Evolutionary conservation across 176 grass and related monocot species (phyloP).

Genomic region (Cenchrus americanus): DNA sequence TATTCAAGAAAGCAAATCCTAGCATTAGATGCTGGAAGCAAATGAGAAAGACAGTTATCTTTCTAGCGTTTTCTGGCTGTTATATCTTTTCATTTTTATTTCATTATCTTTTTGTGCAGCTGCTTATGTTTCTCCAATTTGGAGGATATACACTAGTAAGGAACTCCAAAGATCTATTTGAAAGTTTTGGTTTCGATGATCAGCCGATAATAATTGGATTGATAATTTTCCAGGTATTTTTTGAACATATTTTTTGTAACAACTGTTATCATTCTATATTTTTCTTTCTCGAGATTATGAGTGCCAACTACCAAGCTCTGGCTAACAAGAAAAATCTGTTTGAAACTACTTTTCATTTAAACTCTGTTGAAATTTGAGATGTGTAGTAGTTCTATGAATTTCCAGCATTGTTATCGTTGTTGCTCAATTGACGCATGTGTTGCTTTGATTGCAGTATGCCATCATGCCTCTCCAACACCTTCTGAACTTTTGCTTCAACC

Average conservation of each 20-base stretch:
- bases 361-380: neutral
- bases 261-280: neutral
- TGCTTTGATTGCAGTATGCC: conserved; percentile 70
- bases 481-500: conserved; percentile 87
- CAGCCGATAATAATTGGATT: conserved; percentile 91
- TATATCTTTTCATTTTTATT: neutral
- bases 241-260: too few relatives aligned
- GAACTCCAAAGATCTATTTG: conserved; percentile 95
- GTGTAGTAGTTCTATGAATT: conserved; percentile 1
- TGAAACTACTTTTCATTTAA: conserved; percentile 33
- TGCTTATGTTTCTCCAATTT: conserved; percentile 96
- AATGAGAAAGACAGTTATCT: neutral
- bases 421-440: conserved; percentile 15
- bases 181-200: conserved; percentile 89
- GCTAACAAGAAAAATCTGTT: neutral
- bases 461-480: conserved; percentile 92
- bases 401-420: conserved; percentile 6
- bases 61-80: neutral
- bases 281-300: neutral
- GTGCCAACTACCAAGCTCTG: conserved; percentile 23
- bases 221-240: conserved; percentile 84
- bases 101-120: conserved; percentile 49
- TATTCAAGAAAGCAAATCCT: conserved; percentile 6
- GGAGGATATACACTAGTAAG: conserved; percentile 95
- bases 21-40: conserved; percentile 21